A percentile compares a stretch with the other conserved stretches of the same genome.
Conservation (phyloP, 2,329 filamentous ascomycete genomes). For the Hysterium pulicare region DNA sequence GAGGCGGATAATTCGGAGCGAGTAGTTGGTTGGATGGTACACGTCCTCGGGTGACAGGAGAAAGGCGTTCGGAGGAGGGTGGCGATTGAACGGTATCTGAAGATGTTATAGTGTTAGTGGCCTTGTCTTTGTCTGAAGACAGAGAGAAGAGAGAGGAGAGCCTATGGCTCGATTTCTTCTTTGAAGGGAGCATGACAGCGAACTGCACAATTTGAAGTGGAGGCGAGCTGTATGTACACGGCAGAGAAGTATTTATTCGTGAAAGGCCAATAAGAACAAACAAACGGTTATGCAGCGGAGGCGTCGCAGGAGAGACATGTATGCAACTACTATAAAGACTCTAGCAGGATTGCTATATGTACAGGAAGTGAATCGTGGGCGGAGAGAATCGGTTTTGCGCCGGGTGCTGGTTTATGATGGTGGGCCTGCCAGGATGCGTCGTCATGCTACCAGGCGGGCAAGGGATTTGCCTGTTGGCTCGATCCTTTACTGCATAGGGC, state of each 20-base stretch:
- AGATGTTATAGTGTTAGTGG: constrained; percentile 18
- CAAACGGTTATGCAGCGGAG: constrained; percentile 16
- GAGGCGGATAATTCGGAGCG: constrained; percentile 28
- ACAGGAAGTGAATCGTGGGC: not conserved
- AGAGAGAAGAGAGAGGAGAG: constrained; percentile 33
- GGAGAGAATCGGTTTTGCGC: not conserved
- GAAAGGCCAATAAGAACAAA: constrained; percentile 13
- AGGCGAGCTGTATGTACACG: constrained; percentile 8
- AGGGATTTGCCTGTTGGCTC: not conserved
- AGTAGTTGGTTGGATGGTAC: constrained; percentile 29
- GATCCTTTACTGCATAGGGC: not conserved
- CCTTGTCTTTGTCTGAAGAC: constrained; percentile 16
- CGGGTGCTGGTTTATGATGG: not conserved
- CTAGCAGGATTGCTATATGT: not conserved
- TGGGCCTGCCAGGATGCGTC: not conserved
- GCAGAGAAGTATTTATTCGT: not conserved
- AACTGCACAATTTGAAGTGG: not conserved
- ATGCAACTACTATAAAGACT: not conserved
- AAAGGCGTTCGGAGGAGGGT: constrained; percentile 6
- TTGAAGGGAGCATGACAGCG: constrained; percentile 4
- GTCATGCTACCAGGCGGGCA: not conserved
- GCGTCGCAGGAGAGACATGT: constrained; percentile 8
- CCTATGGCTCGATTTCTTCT: constrained; percentile 30
- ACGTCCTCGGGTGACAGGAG: constrained; percentile 25
- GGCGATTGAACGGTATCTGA: constrained; percentile 23